phyloP scores from a whole-genome alignment of 2,329 filamentous ascomycete genomes.

The Exophiala sp. region DNA sequence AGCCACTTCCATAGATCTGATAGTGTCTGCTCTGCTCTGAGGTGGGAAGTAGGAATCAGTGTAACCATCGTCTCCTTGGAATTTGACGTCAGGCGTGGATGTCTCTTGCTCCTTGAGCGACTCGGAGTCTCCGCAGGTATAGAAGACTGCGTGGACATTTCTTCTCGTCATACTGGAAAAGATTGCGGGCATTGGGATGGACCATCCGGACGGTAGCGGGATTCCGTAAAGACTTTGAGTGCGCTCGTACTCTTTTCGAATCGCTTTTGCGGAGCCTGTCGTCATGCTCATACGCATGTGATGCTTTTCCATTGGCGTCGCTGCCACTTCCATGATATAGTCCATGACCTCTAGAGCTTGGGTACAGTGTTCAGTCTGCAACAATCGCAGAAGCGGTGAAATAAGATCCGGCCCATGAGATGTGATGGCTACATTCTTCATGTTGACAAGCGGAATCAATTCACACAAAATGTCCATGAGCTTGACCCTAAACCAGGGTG shows the following conservation, averaged over 20 bases:
- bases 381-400: conserved; percentile 79
- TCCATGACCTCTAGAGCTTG: conserved; percentile 89
- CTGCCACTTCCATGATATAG: conserved; percentile 90
- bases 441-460: conserved; percentile 84
- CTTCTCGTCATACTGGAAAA: conserved; percentile 81
- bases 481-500: conserved; percentile 86
- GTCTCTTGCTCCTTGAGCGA: conserved; percentile 60
- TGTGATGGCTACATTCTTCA: conserved; percentile 85
- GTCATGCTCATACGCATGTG: conserved; percentile 99
- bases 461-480: conserved; percentile 86
- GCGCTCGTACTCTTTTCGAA: conserved; percentile 90
- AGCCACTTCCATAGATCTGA: conserved; percentile 76
- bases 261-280: conserved; percentile 74
- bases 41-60: conserved; percentile 72
- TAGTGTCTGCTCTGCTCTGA: conserved; percentile 74
- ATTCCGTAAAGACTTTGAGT: conserved; percentile 96
- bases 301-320: conserved; percentile 87
- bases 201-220: conserved; percentile 92
- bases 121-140: conserved; percentile 74
- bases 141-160: conserved; percentile 95
- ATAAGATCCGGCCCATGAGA: conserved; percentile 92
- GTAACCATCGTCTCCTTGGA: conserved; percentile 83
- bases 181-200: conserved; percentile 85
- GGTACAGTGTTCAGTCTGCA: conserved; percentile 92
- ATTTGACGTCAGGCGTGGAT: conserved; percentile 82